A percentile compares a stretch with the other conserved stretches of the same genome.
These are phyloP conservation scores for Colletotrichum nymphaeae DNA, from an alignment of 2,329 filamentous ascomycete genomes.

Conservation along the genomic window DNA sequence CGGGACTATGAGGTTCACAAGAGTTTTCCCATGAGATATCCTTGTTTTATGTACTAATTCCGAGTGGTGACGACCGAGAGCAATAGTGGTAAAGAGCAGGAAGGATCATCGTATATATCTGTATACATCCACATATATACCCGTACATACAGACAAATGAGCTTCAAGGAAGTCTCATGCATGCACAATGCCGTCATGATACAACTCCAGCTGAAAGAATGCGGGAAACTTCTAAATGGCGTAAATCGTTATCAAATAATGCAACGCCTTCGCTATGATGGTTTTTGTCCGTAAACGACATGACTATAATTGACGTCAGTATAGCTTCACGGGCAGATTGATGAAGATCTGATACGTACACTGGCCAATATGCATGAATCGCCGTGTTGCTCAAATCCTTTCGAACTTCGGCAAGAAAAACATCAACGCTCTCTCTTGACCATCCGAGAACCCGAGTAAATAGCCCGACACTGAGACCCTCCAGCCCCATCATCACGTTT, in stretches of 20 bases:
- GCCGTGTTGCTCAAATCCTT: constrained; percentile 40
- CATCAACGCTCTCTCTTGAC: constrained; percentile 39
- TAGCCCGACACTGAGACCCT: constrained; percentile 42
- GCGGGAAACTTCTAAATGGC: background rate
- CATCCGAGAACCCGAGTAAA: constrained; percentile 43
- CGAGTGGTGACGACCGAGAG: background rate
- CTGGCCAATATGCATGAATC: constrained; percentile 39
- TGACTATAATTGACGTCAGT: background rate
- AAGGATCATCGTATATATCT: background rate
- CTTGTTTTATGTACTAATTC: background rate
- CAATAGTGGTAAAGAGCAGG: background rate
- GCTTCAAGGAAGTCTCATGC: background rate
- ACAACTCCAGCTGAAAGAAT: background rate
- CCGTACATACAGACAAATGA: background rate
- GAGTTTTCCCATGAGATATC: background rate
- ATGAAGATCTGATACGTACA: constrained; percentile 1
- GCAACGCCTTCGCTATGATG: background rate
- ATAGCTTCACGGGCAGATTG: too few species aligned
- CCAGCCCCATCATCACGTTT: constrained; percentile 39
- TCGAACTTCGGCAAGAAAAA: constrained; percentile 40
- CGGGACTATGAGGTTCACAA: background rate
- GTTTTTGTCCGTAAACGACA: constrained; percentile 33
- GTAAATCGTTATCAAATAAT: background rate
- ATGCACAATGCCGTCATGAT: background rate
- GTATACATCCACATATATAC: background rate